Percentiles rank a stretch among this genome's conserved stretches.
phyloP scores from a whole-genome alignment of 306 rosid species.

The Carpinus fangiana region DNA sequence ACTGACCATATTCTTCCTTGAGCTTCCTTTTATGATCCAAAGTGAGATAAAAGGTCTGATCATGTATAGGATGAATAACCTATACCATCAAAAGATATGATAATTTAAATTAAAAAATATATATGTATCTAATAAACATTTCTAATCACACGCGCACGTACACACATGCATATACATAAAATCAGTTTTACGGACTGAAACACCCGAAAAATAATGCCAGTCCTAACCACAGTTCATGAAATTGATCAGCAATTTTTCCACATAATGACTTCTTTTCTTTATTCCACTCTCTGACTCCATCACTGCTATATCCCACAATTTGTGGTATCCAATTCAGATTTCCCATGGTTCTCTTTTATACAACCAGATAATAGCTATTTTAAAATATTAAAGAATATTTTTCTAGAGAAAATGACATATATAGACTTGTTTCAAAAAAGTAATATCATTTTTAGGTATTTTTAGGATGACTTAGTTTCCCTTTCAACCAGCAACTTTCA shows the following conservation, averaged over 20 bases:
- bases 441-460: background rate
- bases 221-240: background rate
- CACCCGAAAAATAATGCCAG: background rate
- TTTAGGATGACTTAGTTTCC: background rate
- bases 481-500: background rate
- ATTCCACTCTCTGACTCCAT: background rate
- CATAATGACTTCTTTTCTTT: too few species aligned
- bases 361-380: background rate
- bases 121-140: too few species aligned
- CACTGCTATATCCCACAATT: background rate
- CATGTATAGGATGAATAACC: constrained; percentile 77
- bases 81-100: constrained; percentile 10
- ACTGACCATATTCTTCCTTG: constrained; percentile 76
- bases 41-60: constrained; percentile 68
- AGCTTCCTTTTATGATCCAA: constrained; percentile 68
- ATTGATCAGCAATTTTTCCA: background rate
- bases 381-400: background rate
- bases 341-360: background rate
- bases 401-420: background rate
- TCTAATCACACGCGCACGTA: too few species aligned
- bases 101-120: background rate
- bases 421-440: background rate
- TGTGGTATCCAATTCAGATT: background rate
- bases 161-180: background rate
- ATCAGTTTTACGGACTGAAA: background rate